A percentile compares a stretch with the other conserved stretches of the same genome.
Conservation (phyloP, 2,329 filamentous ascomycete genomes). For the Fusarium phyllophilum region DNA sequence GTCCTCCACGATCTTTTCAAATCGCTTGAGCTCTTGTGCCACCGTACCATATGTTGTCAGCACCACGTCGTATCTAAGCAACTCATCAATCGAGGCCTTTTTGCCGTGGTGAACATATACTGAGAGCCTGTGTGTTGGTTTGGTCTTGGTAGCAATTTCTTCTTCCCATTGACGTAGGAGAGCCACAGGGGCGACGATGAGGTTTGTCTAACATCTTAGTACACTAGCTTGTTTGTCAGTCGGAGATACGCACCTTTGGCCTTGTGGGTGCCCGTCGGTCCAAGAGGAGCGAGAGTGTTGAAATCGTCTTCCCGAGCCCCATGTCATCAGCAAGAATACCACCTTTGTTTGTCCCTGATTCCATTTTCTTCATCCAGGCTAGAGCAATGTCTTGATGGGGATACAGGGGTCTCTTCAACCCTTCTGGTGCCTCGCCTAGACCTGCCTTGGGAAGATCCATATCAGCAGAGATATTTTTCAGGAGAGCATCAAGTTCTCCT, state of each 20-base stretch:
- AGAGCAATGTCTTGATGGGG: constrained; percentile 86
- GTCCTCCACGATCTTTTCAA: constrained; percentile 63
- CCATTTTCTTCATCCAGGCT: constrained; percentile 85
- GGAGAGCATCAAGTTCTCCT: constrained; percentile 75
- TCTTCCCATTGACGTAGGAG: constrained; percentile 86
- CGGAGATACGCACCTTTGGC: constrained; percentile 45
- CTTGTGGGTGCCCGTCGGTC: constrained; percentile 66
- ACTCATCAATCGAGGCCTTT: constrained; percentile 68
- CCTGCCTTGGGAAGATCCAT: constrained; percentile 70
- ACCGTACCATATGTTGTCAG: constrained; percentile 90
- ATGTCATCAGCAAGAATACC: constrained; percentile 94
- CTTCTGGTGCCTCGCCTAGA: constrained; percentile 74
- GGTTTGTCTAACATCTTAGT: constrained; percentile 71
- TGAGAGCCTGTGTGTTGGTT: constrained; percentile 65
- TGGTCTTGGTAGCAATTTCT: constrained; percentile 79
- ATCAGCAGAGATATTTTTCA: constrained; percentile 80
- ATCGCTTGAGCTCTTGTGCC: constrained; percentile 68
- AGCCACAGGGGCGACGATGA: constrained; percentile 84
- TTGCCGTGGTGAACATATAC: constrained; percentile 78
- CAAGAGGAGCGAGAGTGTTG: constrained; percentile 81
- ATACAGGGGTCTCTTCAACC: constrained; percentile 75
- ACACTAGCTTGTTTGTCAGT: neutral
- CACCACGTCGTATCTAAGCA: constrained; percentile 78
- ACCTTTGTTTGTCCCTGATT: constrained; percentile 81
- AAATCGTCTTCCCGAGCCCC: constrained; percentile 91